phyloP scores from a whole-genome alignment of 129 eudicot genomes.

The Sambucus nigra region DNA sequence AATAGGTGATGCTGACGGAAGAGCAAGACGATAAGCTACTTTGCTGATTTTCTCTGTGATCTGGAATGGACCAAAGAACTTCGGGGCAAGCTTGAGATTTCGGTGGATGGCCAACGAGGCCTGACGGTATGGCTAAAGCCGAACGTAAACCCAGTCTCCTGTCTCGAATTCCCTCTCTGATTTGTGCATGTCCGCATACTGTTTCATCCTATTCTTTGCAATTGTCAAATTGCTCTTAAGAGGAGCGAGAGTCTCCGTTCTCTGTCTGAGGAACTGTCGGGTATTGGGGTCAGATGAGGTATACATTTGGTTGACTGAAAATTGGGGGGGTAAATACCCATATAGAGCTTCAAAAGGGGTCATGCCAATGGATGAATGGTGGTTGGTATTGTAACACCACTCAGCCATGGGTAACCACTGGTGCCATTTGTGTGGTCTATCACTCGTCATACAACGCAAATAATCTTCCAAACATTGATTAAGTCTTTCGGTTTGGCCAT shows the following conservation, averaged over 20 bases:
- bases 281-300: no score
- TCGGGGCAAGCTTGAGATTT: neutral
- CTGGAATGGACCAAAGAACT: constrained; percentile 1
- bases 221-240: neutral
- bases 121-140: neutral
- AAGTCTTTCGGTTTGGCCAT: neutral
- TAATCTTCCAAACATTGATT: neutral
- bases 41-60: neutral
- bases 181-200: neutral
- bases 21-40: neutral
- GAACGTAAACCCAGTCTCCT: constrained; percentile 7
- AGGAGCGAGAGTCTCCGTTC: neutral
- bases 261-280: neutral
- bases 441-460: neutral
- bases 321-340: constrained; percentile 2
- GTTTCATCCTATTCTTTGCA: neutral
- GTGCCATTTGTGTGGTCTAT: neutral
- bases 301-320: no score
- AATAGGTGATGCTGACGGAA: neutral
- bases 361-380: neutral
- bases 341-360: constrained; percentile 11
- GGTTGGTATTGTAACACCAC: constrained; percentile 6
- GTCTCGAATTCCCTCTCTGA: no score
- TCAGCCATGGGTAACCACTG: constrained; percentile 5
- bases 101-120: neutral